Evolutionary conservation across 2,329 filamentous ascomycete species (phyloP).

Genomic region (Colletotrichum gloeosporioides): DNA sequence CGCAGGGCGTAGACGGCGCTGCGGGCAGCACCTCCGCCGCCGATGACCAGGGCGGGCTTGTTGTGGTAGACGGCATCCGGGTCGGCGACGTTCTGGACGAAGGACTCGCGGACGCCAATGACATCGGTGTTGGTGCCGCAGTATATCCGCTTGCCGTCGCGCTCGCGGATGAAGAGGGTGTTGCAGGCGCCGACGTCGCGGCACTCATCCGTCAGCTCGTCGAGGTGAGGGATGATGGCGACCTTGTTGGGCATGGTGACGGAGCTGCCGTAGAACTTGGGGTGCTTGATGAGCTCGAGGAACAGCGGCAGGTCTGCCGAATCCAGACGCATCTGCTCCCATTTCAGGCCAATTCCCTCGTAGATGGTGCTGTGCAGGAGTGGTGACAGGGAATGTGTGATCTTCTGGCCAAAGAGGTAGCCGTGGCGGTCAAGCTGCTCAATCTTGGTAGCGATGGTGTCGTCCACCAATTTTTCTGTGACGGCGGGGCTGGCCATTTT

Average conservation of each 20-base stretch:
- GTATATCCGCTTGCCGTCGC: conserved; percentile 55
- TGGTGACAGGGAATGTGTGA: conserved; percentile 61
- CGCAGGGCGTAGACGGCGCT: conserved; percentile 78
- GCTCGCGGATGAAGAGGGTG: conserved; percentile 71
- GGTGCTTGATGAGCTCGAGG: conserved; percentile 57
- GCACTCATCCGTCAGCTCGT: conserved; percentile 76
- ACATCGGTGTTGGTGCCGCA: conserved; percentile 85
- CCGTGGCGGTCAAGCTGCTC: conserved; percentile 48
- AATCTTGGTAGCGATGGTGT: conserved; percentile 10
- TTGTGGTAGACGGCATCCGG: conserved; percentile 55
- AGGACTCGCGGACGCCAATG: conserved; percentile 77
- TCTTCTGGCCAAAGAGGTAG: conserved; percentile 63
- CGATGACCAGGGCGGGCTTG: conserved; percentile 74
- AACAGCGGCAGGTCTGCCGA: conserved; percentile 55
- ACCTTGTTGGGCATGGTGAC: conserved; percentile 89
- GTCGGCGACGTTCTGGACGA: conserved; percentile 59
- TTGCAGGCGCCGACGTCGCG: conserved; percentile 79
- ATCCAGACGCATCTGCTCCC: conserved; percentile 59
- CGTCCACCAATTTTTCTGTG: conserved; percentile 10
- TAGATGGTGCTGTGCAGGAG: conserved; percentile 61
- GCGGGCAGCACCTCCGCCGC: conserved; percentile 80
- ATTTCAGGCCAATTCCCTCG: conserved; percentile 52
- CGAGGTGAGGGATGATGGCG: conserved; percentile 74
- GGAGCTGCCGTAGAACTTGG: conserved; percentile 71
- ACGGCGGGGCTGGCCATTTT: neutral